Percentiles rank a stretch among this genome's conserved stretches.
Conservation (phyloP, 2,329 filamentous ascomycete species). For the Talaromyces funiculosus region DNA sequence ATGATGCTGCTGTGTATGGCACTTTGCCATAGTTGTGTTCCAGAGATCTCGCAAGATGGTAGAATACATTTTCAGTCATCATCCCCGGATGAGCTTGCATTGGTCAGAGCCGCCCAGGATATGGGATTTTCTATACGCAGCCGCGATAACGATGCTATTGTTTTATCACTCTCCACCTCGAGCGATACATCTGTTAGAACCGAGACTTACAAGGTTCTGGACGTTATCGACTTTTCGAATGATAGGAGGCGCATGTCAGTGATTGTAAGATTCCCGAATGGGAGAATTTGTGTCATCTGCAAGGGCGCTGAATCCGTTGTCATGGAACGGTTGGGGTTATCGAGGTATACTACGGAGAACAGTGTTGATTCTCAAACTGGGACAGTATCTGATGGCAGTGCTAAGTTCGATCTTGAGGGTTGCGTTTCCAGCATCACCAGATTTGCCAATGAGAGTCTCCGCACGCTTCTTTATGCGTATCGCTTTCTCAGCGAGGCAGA, state of each 20-base stretch:
- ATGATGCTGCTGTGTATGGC: slow-evolving; percentile 43
- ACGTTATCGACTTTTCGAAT: slow-evolving; percentile 77
- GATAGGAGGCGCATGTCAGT: slow-evolving; percentile 79
- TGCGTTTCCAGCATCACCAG: slow-evolving; percentile 53
- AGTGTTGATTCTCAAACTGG: slow-evolving; percentile 42
- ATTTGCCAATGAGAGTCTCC: slow-evolving; percentile 71
- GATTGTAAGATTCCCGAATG: slow-evolving; percentile 68
- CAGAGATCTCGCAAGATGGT: slow-evolving; percentile 55
- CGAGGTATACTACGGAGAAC: not conserved
- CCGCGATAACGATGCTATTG: not conserved
- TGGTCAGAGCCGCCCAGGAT: slow-evolving; percentile 66
- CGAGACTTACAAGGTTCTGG: slow-evolving; percentile 67
- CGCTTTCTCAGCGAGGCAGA: slow-evolving; percentile 64
- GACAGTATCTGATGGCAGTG: slow-evolving; percentile 58
- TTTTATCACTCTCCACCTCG: not conserved
- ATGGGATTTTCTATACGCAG: not conserved
- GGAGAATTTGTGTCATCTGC: slow-evolving; percentile 66
- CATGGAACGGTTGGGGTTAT: slow-evolving; percentile 47
- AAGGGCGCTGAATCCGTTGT: slow-evolving; percentile 75
- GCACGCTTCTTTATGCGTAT: slow-evolving; percentile 69
- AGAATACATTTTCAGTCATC: slow-evolving; percentile 67
- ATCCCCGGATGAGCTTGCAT: slow-evolving; percentile 72
- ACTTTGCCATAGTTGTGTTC: slow-evolving; percentile 72
- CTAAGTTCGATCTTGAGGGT: slow-evolving; percentile 67
- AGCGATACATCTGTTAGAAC: not conserved